Conservation (phyloP, 2,329 filamentous ascomycete species). For the Pseudopithomyces chartarum region DNA sequence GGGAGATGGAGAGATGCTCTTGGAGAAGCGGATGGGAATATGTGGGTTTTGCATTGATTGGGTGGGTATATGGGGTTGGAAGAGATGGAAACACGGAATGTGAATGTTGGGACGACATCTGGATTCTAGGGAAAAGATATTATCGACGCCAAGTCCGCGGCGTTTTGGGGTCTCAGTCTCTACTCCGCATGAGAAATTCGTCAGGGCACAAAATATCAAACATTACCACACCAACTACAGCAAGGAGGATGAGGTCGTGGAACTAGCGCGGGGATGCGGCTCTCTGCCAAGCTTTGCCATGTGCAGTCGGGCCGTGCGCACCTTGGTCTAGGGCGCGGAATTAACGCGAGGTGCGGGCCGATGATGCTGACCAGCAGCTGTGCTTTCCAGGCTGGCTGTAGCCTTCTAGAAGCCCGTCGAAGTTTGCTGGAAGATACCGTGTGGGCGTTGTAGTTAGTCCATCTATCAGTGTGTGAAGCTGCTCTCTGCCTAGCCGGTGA, state of each 20-base stretch:
- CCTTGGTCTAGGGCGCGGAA: conserved; percentile 7
- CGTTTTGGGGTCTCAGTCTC: too few species aligned
- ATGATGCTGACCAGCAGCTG: conserved; percentile 4
- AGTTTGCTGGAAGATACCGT: background rate
- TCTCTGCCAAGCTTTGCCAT: conserved; percentile 2
- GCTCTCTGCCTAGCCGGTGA: background rate
- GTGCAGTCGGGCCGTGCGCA: background rate
- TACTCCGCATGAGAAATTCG: too few species aligned
- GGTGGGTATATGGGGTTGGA: too few species aligned
- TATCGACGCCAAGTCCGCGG: too few species aligned
- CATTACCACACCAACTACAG: too few species aligned
- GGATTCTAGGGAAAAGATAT: too few species aligned
- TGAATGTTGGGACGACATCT: too few species aligned
- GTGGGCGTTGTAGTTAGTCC: background rate
- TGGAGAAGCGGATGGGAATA: too few species aligned
- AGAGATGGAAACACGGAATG: too few species aligned
- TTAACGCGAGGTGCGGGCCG: conserved; percentile 5
- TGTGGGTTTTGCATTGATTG: too few species aligned
- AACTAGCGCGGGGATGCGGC: conserved; percentile 9
- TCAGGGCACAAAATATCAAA: too few species aligned
- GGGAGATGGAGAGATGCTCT: background rate
- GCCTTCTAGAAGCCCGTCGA: conserved; percentile 11
- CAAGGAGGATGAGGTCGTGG: background rate
- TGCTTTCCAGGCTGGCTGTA: background rate
- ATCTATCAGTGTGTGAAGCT: background rate